Evolutionary conservation across 352 stramenopile species (phyloP).

Genomic region (Phytopythium vexans): DNA sequence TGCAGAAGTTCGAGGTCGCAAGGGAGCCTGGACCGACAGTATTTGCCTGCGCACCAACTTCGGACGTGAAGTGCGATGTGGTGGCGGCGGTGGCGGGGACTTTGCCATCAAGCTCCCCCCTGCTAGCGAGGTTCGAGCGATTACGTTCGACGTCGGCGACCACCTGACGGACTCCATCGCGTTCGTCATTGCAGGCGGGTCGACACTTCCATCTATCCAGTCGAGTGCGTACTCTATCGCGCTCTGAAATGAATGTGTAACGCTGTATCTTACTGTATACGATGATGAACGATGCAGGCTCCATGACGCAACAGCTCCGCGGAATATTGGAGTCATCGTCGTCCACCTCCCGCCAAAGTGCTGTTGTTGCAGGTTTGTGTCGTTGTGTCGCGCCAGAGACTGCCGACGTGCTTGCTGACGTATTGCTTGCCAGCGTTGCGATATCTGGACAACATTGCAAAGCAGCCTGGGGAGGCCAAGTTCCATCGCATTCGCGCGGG

Average conservation of each 20-base stretch:
- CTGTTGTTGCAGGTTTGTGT: slow-evolving; percentile 32
- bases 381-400: background rate
- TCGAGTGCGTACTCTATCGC: slow-evolving; percentile 15
- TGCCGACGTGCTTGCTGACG: background rate
- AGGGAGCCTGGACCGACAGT: slow-evolving; percentile 73
- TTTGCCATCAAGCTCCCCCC: slow-evolving; percentile 37
- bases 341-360: slow-evolving; percentile 13
- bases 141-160: slow-evolving; percentile 60
- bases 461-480: slow-evolving; percentile 46
- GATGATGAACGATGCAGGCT: slow-evolving; percentile 11
- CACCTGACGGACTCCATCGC: slow-evolving; percentile 56
- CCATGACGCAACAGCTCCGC: slow-evolving; percentile 18
- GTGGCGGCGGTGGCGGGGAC: slow-evolving; percentile 52
- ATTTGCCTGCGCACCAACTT: slow-evolving; percentile 70
- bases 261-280: background rate
- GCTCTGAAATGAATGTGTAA: too few species aligned
- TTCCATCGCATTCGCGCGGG: slow-evolving; percentile 69
- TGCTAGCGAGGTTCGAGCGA: slow-evolving; percentile 48
- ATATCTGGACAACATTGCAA: slow-evolving; percentile 69
- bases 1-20: slow-evolving; percentile 43
- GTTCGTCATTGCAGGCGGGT: slow-evolving; percentile 34
- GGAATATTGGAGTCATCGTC: slow-evolving; percentile 13
- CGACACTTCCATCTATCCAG: slow-evolving; percentile 6
- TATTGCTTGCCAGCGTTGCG: slow-evolving; percentile 27
- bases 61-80: slow-evolving; percentile 45